Base-by-base conservation (phyloP, 805 yeast genomes). In the Komagataella populi region DNA sequence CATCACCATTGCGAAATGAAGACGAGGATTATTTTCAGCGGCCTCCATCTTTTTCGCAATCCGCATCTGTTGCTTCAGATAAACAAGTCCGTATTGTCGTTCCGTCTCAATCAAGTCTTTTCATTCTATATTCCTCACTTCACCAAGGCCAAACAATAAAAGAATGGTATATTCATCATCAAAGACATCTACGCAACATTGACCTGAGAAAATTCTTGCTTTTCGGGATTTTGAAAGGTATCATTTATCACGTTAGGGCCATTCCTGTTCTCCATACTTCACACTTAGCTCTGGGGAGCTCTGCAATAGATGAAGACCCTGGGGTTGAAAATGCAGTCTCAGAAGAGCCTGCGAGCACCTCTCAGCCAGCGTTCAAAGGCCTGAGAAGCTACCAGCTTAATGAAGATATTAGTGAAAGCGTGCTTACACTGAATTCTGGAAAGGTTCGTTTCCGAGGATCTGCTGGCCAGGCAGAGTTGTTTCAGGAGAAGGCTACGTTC, bases 181-280 rank as follows among this genome's bases (percentile, higher is more conserved):
- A 70, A 45, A 75, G 76, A 48, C 66, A 69, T 3, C 68, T 93
- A 16, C 63, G 68, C 23, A 75, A 80, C 55, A 79, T 95, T 46
- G 99, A 93, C 64, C 71, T 93, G 3, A 73, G 98, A 55, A 70
- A 95, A 51, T 87, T 93, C 58, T 70, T 93, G 18, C 80, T 89
- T 17, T 93, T 90, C 70, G 99, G 99, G 1, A 74, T 87, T 2
- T 70, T 87, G 22, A 77, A 88, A 54, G 88, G 95, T 0, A 60
- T 93, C 5, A 83, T 95, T 6, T 89, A 89, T 62, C 68, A 97
- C 50, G 85, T 89, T 1, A 76, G 84, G 51, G 70, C 89, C 18
- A 87, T 79, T 60, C 97, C 98, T 0, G 67, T 87, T 8, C 14
- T 30, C 2, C 39, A 30, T 30, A 30, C 39, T 10, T 30, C 39